Percentiles rank a stretch among this genome's conserved stretches.
Evolutionary conservation across 768 basidiomycete genomes (phyloP).

Genomic region (Coprinopsis cinerea): DNA sequence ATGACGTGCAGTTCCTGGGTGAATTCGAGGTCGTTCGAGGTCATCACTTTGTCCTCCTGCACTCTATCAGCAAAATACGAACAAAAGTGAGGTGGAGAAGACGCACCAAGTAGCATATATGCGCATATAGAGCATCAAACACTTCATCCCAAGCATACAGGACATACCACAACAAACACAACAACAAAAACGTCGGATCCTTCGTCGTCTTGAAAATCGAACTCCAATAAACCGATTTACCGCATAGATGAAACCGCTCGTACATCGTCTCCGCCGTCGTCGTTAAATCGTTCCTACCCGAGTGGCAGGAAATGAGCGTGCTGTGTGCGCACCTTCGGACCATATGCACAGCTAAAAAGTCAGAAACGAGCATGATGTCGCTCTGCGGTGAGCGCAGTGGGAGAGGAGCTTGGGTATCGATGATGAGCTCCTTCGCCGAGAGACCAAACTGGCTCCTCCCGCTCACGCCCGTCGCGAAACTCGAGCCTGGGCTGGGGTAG

Average conservation of each 20-base stretch:
- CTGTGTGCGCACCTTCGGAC: conserved; percentile 32
- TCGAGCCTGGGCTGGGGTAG: conserved; percentile 17
- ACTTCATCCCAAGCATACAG: conserved; percentile 59
- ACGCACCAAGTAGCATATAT: conserved; percentile 43
- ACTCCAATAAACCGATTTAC: conserved; percentile 41
- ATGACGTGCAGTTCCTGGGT: conserved; percentile 52
- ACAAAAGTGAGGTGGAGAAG: not conserved
- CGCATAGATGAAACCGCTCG: conserved; percentile 30
- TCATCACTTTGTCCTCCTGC: conserved; percentile 38
- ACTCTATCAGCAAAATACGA: not conserved
- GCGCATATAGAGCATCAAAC: conserved; percentile 43
- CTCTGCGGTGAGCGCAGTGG: conserved; percentile 19
- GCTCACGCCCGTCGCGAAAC: conserved; percentile 12
- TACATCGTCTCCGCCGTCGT: conserved; percentile 32
- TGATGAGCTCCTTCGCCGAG: conserved; percentile 20
- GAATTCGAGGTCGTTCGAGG: conserved; percentile 18
- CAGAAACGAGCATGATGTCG: conserved; percentile 32
- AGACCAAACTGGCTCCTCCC: conserved; percentile 10
- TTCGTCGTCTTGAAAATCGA: conserved; percentile 32
- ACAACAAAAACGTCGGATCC: conserved; percentile 51
- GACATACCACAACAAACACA: conserved; percentile 52
- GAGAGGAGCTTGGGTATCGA: conserved; percentile 50
- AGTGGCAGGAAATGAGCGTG: conserved; percentile 43
- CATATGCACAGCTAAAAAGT: conserved; percentile 52
- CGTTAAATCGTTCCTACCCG: conserved; percentile 24